Evolutionary conservation across 1,139 yeast species (phyloP), one percentile per base, ranked within the genome.

Genomic region (Kodamaea ohmeri): DNA sequence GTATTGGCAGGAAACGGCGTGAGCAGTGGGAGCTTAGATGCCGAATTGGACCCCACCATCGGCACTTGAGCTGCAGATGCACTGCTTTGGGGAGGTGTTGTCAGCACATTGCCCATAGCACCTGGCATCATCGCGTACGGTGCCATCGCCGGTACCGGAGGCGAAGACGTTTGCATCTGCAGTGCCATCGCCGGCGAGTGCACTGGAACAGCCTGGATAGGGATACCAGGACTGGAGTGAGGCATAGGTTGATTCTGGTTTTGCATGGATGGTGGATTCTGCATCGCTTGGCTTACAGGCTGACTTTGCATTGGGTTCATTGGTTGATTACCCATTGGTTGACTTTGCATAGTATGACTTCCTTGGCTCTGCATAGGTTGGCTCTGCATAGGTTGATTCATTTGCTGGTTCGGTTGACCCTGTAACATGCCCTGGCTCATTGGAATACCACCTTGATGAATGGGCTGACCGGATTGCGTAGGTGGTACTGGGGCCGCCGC

Each of bases 1-100:
- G 50, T 44, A 28, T 47, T 45, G 6, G 50, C 45, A 1, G 48
- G 47, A 11, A 47, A 43, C 3, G 50, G 49, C 3, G 45, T 44
- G 32, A 44, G 43, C 34, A 45, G 42, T 11, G 47, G 50, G 14
- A 43, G 25, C 26, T 35, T 29, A n/a, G 20, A 6, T n/a, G 7
- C 11, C 20, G n/a, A n/a, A 6, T 27, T 19, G 11, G 32, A 13
- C 11, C 32, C 32, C 4, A 29, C 19, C 32, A 19, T 29, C 8
- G 32, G 24, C 24, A 29, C n/a, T 8, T n/a, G 22, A 6, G 32
- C 4, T 6, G 24, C 16, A 3, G 15, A 12, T 6, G 15, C 5
- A 19, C 18, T 28, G 29, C 6, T 18, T 14, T 12, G 29, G 5
- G 29, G 29, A 7, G 29, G 29, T 13, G 29, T 26, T 5, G 29